Evolutionary conservation across 768 basidiomycete genomes (phyloP).

Genomic region (Xanthoconium purpureum): DNA sequence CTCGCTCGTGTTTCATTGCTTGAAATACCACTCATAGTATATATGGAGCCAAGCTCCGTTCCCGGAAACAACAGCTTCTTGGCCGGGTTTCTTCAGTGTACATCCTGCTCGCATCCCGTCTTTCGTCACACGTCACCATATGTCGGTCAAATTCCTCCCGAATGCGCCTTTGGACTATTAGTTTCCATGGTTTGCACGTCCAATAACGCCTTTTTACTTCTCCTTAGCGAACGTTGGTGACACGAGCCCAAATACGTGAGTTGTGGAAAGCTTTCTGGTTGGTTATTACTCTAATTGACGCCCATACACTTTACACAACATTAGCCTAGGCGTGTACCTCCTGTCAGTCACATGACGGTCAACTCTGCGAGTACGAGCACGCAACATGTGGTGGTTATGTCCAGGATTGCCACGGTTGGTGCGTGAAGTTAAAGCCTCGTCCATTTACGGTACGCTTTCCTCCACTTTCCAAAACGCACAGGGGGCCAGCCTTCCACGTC

Average conservation of each 20-base stretch:
- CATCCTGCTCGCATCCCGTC: constrained; percentile 14
- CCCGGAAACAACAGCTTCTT: constrained; percentile 72
- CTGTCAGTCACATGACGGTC: constrained; percentile 63
- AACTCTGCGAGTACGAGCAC: constrained; percentile 63
- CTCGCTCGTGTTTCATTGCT: no score
- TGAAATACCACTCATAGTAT: constrained; percentile 38
- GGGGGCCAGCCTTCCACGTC: constrained; percentile 72
- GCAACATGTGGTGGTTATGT: constrained; percentile 74
- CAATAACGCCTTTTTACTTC: neutral
- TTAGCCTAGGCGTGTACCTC: constrained; percentile 65
- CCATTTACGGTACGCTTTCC: neutral
- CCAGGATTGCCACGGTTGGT: constrained; percentile 71
- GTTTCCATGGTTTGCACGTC: neutral
- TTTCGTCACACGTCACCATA: no score
- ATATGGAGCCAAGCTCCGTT: constrained; percentile 57
- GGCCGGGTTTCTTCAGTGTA: constrained; percentile 74
- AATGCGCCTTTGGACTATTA: no score
- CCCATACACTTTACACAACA: constrained; percentile 1
- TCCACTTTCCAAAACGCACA: constrained; percentile 19
- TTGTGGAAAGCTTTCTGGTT: constrained; percentile 1
- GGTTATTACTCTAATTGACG: neutral
- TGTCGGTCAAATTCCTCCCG: no score
- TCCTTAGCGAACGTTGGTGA: constrained; percentile 73
- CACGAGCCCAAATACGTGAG: constrained; percentile 76
- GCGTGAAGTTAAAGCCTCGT: constrained; percentile 9